Base-by-base conservation (phyloP, 345 rosid species). In the Laguncularia racemosa region DNA sequence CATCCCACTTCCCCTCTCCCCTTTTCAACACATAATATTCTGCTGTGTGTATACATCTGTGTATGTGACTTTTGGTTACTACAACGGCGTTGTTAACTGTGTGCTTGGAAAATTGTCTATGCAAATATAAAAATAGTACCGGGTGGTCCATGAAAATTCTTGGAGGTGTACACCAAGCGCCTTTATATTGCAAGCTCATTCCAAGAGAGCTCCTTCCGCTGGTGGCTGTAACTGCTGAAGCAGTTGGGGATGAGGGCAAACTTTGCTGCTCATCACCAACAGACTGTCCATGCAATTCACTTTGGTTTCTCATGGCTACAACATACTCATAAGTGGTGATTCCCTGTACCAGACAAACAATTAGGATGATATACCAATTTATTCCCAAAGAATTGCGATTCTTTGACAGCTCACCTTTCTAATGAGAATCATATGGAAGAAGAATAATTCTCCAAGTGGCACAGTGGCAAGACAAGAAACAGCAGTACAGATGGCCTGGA, bases 161-260 rank as follows among this genome's bases (percentile, higher is more conserved):
- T 57, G 98, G 98, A 71, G 96, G 96, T 12, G 96, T 92, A 71
- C 98, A 92, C 91, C 93, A 84, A 63, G 86, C 86, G 48, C 89
- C 95, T 73, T 74, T 86, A 69, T 86, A 84, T 53, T 84, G 93
- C 84, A 92, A 76, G 67, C 86, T 71, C 78, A 72, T 77, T 59
- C 91, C 95, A 7, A 89, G 81, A 55, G 98, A 92, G 81, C 93
- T 92, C 73, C 93, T 81, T 56, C 89, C 95, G 50, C 98, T 92
- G 18, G 61, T 48, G 16, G 89, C 89, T 15, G 98, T 88, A 57
- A 89, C 81, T 61, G 91, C 92, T 6, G 98, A 86, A 70, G 93
- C 75, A 44, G 95, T 74, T 51, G 95, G 98, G 20, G 96, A 92
- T 56, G 85, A 70, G 52, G 78, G 82, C 71, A 81, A 67, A 66